Evolutionary conservation across 2,329 filamentous ascomycete genomes (phyloP).

Genomic region (Alternaria sp.): DNA sequence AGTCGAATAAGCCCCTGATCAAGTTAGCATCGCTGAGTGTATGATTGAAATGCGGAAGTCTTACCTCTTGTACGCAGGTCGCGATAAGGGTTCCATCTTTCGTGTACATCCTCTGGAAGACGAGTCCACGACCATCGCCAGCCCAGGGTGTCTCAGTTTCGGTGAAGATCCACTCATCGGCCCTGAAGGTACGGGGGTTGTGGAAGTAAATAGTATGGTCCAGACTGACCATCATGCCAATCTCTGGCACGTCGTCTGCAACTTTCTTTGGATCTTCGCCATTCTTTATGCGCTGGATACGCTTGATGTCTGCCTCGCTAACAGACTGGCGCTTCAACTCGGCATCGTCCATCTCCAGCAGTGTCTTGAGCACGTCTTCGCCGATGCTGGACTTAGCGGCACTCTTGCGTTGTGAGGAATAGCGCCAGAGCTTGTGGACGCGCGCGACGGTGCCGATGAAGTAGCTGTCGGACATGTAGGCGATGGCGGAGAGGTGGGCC

Average conservation of each 20-base stretch:
- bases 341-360: constrained; percentile 54
- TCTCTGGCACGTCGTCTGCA: constrained; percentile 58
- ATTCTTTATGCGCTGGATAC: constrained; percentile 43
- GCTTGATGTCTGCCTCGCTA: constrained; percentile 59
- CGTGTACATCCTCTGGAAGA: constrained; percentile 75
- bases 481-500: constrained; percentile 84
- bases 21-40: constrained; percentile 5
- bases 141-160: constrained; percentile 84
- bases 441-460: constrained; percentile 90
- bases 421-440: constrained; percentile 80
- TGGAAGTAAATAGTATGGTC: constrained; percentile 71
- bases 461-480: constrained; percentile 91
- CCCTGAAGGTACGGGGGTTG: constrained; percentile 56
- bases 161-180: constrained; percentile 76
- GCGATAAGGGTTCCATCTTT: constrained; percentile 75
- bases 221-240: constrained; percentile 86
- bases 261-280: constrained; percentile 55
- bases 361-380: constrained; percentile 52
- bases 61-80: constrained; percentile 79
- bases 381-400: constrained; percentile 48
- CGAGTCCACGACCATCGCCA: constrained; percentile 76
- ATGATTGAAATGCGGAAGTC: neutral
- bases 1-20: constrained; percentile 19
- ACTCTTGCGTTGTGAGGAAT: constrained; percentile 57
- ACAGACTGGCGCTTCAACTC: constrained; percentile 51